Base-by-base conservation (phyloP, 2,329 filamentous ascomycete species). In the Mollisiaceae sp. region DNA sequence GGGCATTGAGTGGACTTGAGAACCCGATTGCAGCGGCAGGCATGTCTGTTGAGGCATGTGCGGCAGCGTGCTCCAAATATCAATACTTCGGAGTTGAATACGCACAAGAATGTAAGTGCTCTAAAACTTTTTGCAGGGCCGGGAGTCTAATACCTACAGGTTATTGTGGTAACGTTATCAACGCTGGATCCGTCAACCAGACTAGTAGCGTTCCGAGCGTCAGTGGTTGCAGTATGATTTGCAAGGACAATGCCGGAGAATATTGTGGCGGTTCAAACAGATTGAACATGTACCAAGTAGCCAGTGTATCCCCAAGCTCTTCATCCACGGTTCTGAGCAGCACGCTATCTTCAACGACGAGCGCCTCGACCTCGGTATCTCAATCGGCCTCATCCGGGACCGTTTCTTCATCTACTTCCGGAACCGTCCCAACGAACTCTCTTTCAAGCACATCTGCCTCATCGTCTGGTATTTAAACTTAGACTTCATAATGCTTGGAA, bases 61-160 rank as follows among this genome's bases (percentile, higher is more conserved):
- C 67, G 24, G 59, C 50, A 24, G 71, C 65, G 8, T 73, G 65
- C 63, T 14, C 64, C 63, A 70, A 69, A 11, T 83, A 76, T 65
- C 67, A 75, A n/a, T 75, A 82, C 65, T 82, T 82, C 1, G 82
- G 81, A 24, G 82, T 81, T 24, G 81, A 83, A 68, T 80, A 80
- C 41, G 78, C 77, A 43, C 75, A 77, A 32, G 76, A 78, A 65
- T 84, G 82, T 32, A 32, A 32, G 27, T 32, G 27, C 27, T 32
- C 6, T 6, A 32, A 32, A 32, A 32, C 6, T 32, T 32, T 32
- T 32, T 32, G 3, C 3, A 32, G 6, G 27, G 27, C 27, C 6
- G 3, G 6, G 6, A 32, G 6, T 32, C 27, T 32, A 32, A 32
- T 32, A 6, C 27, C 3, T 32, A 32, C 27, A 32, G 27, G 27